Evolutionary conservation across 2,329 filamentous ascomycete species (phyloP), one percentile per base, ranked within the genome.

Genomic region (Parascedosporium putredinis): DNA sequence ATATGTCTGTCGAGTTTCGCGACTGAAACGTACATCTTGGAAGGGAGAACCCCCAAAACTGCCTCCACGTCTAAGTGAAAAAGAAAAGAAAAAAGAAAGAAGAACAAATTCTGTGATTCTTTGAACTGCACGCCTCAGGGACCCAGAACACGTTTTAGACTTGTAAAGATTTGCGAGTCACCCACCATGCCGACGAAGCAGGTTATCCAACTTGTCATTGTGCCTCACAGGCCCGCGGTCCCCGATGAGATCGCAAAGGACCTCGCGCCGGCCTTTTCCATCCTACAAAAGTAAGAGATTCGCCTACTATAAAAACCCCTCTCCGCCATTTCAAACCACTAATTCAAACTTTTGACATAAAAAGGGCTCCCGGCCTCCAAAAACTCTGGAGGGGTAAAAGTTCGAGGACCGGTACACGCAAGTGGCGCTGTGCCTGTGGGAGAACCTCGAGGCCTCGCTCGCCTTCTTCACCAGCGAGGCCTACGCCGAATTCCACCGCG

Each of bases 331-430:
- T 18, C 9, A 43, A 43, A n/a, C 16, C 20, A 12, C 38, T 43
- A 18, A 43, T 9, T 12, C 38, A 43, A 43, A n/a, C n/a, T 18
- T 10, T 29, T 16, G 16, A 45, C 31, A n/a, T n/a, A n/a, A n/a
- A n/a, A n/a, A 33, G 50, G 4, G 50, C 40, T 12, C 5, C 46
- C 3, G 50, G 50, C 20, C 47, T 52, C 18, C 14, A 45, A 27
- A 47, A 38, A 5, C 22, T 42, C 4, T 52, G 50, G 50, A 45
- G 50, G 23, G 50, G 50, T 34, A 36, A 18, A 52, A 50, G 36
- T 46, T 50, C 29, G 50, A 52, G 34, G 47, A 52, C 23, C 47
- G 50, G 7, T 50, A 52, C 31, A 52, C 50, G 24, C 25, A 50
- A 23, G 47, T 52, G 3, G 22, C 33, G 7, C 38, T 52, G 3